These are phyloP conservation scores for Murraya paniculata DNA, from an alignment of 345 rosid genomes.

Conservation along the genomic window DNA sequence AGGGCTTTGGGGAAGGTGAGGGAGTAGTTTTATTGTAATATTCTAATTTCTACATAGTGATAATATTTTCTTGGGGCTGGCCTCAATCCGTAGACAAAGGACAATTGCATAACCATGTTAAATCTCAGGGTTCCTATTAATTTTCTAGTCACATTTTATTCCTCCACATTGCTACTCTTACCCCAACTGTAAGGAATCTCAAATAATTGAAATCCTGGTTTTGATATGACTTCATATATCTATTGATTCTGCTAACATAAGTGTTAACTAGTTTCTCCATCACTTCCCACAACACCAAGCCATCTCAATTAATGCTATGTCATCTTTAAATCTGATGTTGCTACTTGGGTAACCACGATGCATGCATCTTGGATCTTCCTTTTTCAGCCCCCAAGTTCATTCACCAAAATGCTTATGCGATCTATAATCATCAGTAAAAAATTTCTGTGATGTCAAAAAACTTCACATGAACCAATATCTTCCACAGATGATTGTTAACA, in stretches of 20 bases:
- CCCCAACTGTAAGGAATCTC: background rate
- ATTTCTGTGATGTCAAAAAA: background rate
- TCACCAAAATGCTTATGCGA: background rate
- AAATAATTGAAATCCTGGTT: background rate
- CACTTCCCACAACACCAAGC: background rate
- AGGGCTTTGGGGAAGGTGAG: too few relatives aligned
- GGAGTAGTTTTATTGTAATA: too few relatives aligned
- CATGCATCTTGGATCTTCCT: background rate
- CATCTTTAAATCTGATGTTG: background rate
- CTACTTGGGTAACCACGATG: background rate
- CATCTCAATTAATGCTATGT: background rate
- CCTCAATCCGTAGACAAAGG: too few relatives aligned
- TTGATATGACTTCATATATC: background rate
- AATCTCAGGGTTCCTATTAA: too few relatives aligned
- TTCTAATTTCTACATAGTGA: too few relatives aligned
- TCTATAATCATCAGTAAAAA: background rate
- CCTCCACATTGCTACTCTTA: too few relatives aligned
- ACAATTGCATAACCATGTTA: too few relatives aligned
- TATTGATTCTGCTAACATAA: background rate
- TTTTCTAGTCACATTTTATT: too few relatives aligned
- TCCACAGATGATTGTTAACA: background rate
- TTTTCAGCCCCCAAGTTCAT: background rate
- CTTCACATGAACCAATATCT: background rate
- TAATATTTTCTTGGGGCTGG: too few relatives aligned
- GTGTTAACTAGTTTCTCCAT: background rate